Evolutionary conservation across 225 moss, liverwort and hornwort genomes (phyloP), one percentile per base, ranked within the genome.

Genomic region (Lunularia cruciata): DNA sequence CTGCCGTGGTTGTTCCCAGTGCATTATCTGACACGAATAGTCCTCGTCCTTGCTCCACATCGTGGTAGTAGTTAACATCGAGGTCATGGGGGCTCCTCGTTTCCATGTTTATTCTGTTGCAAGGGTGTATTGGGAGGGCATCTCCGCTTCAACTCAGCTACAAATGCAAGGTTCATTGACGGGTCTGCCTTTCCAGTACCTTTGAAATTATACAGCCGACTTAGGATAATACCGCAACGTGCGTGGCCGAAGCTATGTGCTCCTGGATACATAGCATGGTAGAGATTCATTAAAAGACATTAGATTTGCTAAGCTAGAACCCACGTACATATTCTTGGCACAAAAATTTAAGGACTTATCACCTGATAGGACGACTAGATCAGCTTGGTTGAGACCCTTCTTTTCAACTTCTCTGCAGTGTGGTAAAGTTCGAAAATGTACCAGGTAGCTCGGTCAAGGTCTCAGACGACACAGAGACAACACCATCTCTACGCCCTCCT

Each of bases 151-250:
- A 90, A 76, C 13, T 33, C 54, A 3, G 56, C 18, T 2, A 87
- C 20, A 60, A 78, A 87, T 0, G 57, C 26, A 10, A 34, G 0
- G 78, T 85, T 73, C 1, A 90, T 67, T 3, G 52, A 62, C 0
- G 87, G 87, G 61, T 90, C 90, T 0, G 87, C 52, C 5, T 28
- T 37, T 0, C 74, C 76, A 1, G 79, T 90, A 39, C 82, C 80
- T 8, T 65, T 0, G 73, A 75, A 90, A 68, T 87, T 82, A 77
- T 87, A 90, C 73, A 90, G 54, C 12, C 87, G 90, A 33, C 74
- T 43, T 0, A 59, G 38, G 60, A 83, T 76, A 16, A 42, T 61
- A 35, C 42, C 63, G 49, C 83, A 83, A 25, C 76, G 83, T n/a
- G 76, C 76, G n/a, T 53, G 52, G n/a, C 83, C 83, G 12, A 83